Evolutionary conservation across 768 basidiomycete species (phyloP), one percentile per base, ranked within the genome.

Genomic region (Sutorius australiensis): DNA sequence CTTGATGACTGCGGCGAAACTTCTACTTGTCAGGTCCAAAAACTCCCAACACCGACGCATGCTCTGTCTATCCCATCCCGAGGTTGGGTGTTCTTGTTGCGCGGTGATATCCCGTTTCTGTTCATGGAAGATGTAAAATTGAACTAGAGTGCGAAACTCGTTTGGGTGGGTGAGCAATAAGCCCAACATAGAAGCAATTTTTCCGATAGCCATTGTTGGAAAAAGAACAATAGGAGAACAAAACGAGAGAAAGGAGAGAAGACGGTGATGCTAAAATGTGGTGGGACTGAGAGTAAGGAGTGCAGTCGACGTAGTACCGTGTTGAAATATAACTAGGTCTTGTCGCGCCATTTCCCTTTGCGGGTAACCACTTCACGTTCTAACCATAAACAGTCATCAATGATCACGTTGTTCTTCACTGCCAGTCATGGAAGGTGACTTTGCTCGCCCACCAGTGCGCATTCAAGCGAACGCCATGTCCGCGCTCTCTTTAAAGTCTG

Each of bases 1-100:
- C 72, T 95, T 98, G 64, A 98, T 92, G 56, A 99, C 95, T 1
- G 88, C 84, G 0, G 92, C 79, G 61, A 97, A 99, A 72, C 87
- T 91, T 60, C 95, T 73, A 60, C 91, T 92, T 5, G 94, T 95
- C 71, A 77, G 51, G 77, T 98, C 95, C 49, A 98, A 75, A 61
- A 93, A 86, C 7, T 80, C 75, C 95, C 94, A 98, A 65, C 94
- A 98, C 39, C 82, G 77, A 51, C 84, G 81, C 95, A 99, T 99
- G 9, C 82, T 75, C 36, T 79, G 65, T 51, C 95, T 77, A 72
- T 97, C 85, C 85, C 89, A 98, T 39, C 92, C 92, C 1, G 92
- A 89, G 17, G 86, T 84, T 0, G 79, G 74, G 60, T 89, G 82
- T 61, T 98, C 90, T 56, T 79, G 72, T 51, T 82, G 73, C 2